Base-by-base conservation (phyloP, 2,329 filamentous ascomycete genomes). In the Colletotrichum graminicola region DNA sequence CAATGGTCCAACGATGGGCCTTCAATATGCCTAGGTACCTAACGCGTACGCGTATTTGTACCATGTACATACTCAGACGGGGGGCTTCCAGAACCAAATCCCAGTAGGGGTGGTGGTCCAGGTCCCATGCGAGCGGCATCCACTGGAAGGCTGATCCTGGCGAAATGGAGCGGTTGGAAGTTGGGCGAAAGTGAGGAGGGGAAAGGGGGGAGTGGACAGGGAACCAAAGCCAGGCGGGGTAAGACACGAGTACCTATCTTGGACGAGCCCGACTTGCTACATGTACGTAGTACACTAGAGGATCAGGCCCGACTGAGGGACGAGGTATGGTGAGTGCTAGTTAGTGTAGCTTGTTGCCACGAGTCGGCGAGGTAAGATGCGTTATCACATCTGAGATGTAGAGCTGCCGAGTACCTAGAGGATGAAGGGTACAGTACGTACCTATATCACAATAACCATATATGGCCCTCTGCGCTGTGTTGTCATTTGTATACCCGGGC, bases 361-460 rank as follows among this genome's bases (percentile, higher is more conserved):
- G 29, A 54, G 29, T n/a, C 39, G 47, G 23, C 23, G 23, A 52
- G 61, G 56, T 39, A 64, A 63, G 59, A 52, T 68, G 59, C 59
- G 64, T 71, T 68, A 54, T 60, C 65, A 63, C 68, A 71, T 71
- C 68, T 68, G 49, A 67, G 63, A 67, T 62, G 56, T 64, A 71
- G 56, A 55, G 62, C 43, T 29, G 39, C 55, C 55, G 55, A 43
- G 36, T 4, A 36, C 7, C 7, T 36, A 39, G n/a, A 57, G 32
- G 16, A 62, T 18, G 45, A 59, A 52, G 29, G 36, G 47, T 68
- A 65, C 41, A 41, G 47, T 65, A 66, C 52, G 51, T 66, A 45
- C 62, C 61, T 5, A 21, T n/a, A 56, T 36, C 29, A n/a, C 11
- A 7, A 36, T 23, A n/a, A 14, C 32, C 12, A n/a, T 23, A 11